Base-by-base conservation (phyloP, 2,329 filamentous ascomycete genomes). In the Colletotrichum limetticola region DNA sequence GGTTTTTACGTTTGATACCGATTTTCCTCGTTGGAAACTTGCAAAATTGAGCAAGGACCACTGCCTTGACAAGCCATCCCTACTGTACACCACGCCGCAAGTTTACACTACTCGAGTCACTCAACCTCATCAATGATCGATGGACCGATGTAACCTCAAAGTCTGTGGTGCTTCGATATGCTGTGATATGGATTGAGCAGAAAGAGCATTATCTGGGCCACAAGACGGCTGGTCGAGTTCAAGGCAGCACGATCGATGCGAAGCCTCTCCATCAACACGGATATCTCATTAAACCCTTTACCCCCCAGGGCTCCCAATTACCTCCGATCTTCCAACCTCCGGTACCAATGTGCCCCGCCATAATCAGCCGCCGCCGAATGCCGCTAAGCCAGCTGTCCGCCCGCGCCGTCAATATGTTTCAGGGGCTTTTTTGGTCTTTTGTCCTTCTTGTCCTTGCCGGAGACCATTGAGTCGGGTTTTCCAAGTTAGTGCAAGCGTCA, bases 241-340 rank as follows among this genome's bases (percentile, higher is more conserved):
- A 35, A 37, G 16, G 24, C n/a, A 11, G 9, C 26, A 19, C 35
- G 30, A 19, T 7, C 19, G 42, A 49, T 49, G 19, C 32, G 19
- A 49, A 16, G 37, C 37, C 42, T 49, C 61, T 55, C 30, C 28
- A 35, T 24, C 46, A 35, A 14, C 11, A n/a, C 30, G 30, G 19
- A 16, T 8, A 62, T 35, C 69, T 69, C 70, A 72, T 72, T 55
- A 72, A 64, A 69, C 66, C 59, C 46, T 49, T 49, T 42, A 7
- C 14, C 14, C 37, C 16, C 37, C 37, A 8, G 19, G 8, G 8
- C 6, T 26, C 59, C 70, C 66, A 56, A 60, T 19, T 42, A 42
- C 60, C 42, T 57, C 58, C 42, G 52, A 69, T 69, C 56, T 37
- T 60, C 42, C 60, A 68, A 53, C 32, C 24, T 49, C 57, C 58